Percentiles rank a stretch among this genome's conserved stretches.
Conservation (phyloP, 2,329 filamentous ascomycete species). For the Trichoderma sp. region DNA sequence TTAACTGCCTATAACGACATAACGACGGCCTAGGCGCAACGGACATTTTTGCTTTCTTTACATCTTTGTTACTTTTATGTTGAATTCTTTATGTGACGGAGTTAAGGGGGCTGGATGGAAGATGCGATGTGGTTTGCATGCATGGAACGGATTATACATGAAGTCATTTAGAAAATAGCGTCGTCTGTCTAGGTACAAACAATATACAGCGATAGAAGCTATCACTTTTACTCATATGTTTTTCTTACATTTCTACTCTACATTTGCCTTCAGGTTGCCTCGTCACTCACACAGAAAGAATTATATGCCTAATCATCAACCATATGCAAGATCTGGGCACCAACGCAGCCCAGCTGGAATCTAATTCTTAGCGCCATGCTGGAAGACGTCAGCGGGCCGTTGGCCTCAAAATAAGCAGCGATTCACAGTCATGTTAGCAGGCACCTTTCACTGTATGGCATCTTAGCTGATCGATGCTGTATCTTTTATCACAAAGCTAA, state of each 20-base stretch:
- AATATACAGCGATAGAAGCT: neutral
- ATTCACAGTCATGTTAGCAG: neutral
- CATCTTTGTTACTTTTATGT: neutral
- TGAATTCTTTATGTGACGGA: neutral
- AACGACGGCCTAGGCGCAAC: neutral
- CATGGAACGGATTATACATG: neutral
- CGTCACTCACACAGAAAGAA: neutral
- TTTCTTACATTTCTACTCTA: neutral
- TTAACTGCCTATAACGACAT: neutral
- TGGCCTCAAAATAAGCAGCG: neutral
- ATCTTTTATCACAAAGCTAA: neutral
- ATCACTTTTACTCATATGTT: neutral
- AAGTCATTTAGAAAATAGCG: neutral
- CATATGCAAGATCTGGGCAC: slow-evolving; percentile 1
- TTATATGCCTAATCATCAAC: neutral
- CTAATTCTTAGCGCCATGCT: slow-evolving; percentile 10
- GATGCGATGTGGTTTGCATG: neutral
- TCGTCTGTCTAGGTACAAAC: neutral
- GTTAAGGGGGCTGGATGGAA: neutral
- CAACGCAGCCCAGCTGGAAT: neutral
- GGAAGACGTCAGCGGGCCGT: slow-evolving; percentile 16
- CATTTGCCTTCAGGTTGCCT: neutral
- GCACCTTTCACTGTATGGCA: rapidly evolving
- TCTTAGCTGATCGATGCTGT: neutral
- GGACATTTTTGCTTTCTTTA: neutral